phyloP scores from a whole-genome alignment of 164 flowering plant genomes.

The Malania oleifera region DNA sequence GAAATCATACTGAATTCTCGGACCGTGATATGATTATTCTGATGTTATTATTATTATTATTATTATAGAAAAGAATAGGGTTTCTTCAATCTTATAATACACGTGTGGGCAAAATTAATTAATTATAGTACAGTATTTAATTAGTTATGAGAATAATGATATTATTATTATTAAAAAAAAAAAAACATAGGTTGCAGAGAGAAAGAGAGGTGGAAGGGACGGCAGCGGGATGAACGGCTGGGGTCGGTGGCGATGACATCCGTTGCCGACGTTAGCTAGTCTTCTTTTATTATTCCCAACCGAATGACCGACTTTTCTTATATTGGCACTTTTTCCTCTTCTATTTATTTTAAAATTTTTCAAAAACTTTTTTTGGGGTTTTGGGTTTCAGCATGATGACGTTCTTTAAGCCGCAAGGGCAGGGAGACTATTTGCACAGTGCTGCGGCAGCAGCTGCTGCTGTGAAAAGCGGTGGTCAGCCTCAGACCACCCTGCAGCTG shows the following conservation, averaged over 20 bases:
- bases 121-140: too few relatives aligned
- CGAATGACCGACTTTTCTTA: conserved; percentile 19
- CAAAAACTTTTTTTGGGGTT: too few relatives aligned
- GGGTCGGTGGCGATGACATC: conserved; percentile 5
- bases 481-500: too few relatives aligned
- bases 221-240: conserved; percentile 13
- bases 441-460: too few relatives aligned
- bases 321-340: not conserved
- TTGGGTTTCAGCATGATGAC: not conserved
- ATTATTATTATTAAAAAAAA: not conserved
- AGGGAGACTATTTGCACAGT: too few relatives aligned
- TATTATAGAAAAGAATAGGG: not conserved
- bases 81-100: not conserved
- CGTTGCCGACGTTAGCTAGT: conserved; percentile 15
- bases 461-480: too few relatives aligned
- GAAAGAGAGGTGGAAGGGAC: not conserved
- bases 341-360: too few relatives aligned
- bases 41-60: not conserved
- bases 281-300: not conserved
- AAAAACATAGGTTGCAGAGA: too few relatives aligned
- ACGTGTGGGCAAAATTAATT: not conserved
- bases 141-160: not conserved
- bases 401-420: conserved; percentile 18
- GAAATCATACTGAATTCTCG: not conserved
- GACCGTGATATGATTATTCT: too few relatives aligned